phyloP scores from a whole-genome alignment of 345 rosid species.

The Eutrema yunnanense region DNA sequence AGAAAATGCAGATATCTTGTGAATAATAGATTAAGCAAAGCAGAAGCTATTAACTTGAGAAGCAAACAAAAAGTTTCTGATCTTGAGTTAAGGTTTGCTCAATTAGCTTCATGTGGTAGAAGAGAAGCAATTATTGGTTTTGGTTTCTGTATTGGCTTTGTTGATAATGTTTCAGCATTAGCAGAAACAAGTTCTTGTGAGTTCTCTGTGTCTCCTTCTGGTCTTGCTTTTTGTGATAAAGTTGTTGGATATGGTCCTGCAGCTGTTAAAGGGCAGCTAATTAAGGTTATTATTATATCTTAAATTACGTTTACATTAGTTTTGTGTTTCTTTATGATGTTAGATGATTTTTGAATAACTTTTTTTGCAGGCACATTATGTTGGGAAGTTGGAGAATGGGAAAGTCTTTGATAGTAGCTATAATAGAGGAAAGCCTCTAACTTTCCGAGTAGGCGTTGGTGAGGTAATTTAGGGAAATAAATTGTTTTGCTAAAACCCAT shows the following conservation, averaged over 20 bases:
- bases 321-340: background rate
- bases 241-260: slow-evolving; percentile 71
- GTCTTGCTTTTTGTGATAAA: slow-evolving; percentile 81
- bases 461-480: slow-evolving; percentile 43
- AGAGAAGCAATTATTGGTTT: slow-evolving; percentile 52
- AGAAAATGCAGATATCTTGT: slow-evolving; percentile 15
- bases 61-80: slow-evolving; percentile 19
- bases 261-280: slow-evolving; percentile 75
- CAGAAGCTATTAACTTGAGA: slow-evolving; percentile 15
- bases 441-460: slow-evolving; percentile 78
- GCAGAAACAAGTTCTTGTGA: slow-evolving; percentile 60
- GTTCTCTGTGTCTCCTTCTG: slow-evolving; percentile 69
- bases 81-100: slow-evolving; percentile 12
- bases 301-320: background rate
- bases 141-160: slow-evolving; percentile 33
- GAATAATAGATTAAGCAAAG: slow-evolving; percentile 16
- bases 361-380: slow-evolving; percentile 62
- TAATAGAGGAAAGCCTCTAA: slow-evolving; percentile 77
- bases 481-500: background rate
- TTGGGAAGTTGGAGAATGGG: slow-evolving; percentile 82
- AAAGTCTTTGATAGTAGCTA: slow-evolving; percentile 92
- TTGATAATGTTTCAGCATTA: slow-evolving; percentile 32
- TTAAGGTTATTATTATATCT: slow-evolving; percentile 46
- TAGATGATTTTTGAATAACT: background rate
- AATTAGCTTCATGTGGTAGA: slow-evolving; percentile 36